phyloP scores from a whole-genome alignment of 164 flowering plant genomes.

The Dillenia turbinata region DNA sequence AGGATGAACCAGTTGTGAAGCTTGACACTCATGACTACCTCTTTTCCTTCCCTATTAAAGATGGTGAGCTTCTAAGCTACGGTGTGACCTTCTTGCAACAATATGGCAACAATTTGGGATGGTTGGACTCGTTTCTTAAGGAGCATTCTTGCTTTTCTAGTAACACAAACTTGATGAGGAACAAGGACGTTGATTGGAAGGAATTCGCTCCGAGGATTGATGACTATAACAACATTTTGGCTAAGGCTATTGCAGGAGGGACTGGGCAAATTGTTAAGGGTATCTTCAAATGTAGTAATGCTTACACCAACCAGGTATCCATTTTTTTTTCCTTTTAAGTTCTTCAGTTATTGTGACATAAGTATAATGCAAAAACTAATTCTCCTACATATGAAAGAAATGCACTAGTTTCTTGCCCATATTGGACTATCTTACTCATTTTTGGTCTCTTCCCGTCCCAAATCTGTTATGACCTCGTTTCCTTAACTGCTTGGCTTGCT shows the following conservation, averaged over 20 bases:
- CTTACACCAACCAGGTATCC: constrained; percentile 67
- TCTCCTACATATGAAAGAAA: too few species aligned
- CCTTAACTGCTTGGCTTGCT: too few species aligned
- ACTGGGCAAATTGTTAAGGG: constrained; percentile 86
- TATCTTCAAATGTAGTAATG: constrained; percentile 71
- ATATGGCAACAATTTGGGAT: constrained; percentile 24
- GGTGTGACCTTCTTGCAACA: constrained; percentile 59
- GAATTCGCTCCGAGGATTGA: constrained; percentile 74
- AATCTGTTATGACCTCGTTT: too few species aligned
- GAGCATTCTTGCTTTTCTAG: constrained; percentile 57
- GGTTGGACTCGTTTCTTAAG: constrained; percentile 54
- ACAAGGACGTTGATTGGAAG: constrained; percentile 51
- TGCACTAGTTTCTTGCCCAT: too few species aligned
- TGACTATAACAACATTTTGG: constrained; percentile 63
- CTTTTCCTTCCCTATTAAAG: constrained; percentile 65
- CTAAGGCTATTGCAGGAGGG: constrained; percentile 80
- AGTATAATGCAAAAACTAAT: too few species aligned
- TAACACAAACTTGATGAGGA: constrained; percentile 7
- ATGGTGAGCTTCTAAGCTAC: constrained; percentile 56
- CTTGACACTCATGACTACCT: constrained; percentile 60
- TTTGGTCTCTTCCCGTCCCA: too few species aligned
- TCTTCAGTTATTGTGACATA: too few species aligned
- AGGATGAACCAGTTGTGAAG: constrained; percentile 88
- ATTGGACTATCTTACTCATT: too few species aligned
- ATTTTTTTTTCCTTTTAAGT: too few species aligned